A percentile compares a stretch with the other conserved stretches of the same genome.
phyloP scores from a whole-genome alignment of 1,284 basidiomycete species.

The Cutaneotrichosporon curvatum region DNA sequence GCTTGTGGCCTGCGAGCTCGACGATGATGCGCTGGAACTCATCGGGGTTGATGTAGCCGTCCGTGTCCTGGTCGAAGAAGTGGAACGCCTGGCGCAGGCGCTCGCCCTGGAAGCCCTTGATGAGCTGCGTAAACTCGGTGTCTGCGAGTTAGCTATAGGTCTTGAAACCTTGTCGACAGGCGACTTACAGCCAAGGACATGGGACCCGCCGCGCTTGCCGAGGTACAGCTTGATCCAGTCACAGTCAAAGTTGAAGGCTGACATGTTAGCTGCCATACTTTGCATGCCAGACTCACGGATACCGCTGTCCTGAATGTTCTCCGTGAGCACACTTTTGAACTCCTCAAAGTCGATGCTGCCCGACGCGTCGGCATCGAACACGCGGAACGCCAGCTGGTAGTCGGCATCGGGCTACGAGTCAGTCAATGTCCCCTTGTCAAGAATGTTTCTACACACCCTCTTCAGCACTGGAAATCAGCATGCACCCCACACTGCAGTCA shows the following conservation, averaged over 20 bases:
- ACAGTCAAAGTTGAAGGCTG: constrained; percentile 83
- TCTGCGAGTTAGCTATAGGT: constrained; percentile 50
- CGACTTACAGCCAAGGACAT: constrained; percentile 79
- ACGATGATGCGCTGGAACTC: constrained; percentile 89
- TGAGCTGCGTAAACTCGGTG: constrained; percentile 83
- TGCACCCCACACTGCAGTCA: constrained; percentile 3
- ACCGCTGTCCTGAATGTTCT: constrained; percentile 57
- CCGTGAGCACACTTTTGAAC: constrained; percentile 82
- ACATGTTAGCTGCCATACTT: constrained; percentile 2
- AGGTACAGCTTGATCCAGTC: constrained; percentile 93
- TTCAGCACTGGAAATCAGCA: constrained; percentile 33
- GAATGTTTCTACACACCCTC: constrained; percentile 19
- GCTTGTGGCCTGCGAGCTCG: constrained; percentile 89
- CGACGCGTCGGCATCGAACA: constrained; percentile 84
- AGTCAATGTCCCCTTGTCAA: background rate
- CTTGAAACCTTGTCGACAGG: background rate
- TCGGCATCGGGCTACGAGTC: constrained; percentile 70
- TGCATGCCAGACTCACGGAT: constrained; percentile 52
- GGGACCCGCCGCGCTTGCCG: constrained; percentile 77
- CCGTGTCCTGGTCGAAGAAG: constrained; percentile 75
- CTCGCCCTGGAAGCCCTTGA: constrained; percentile 95
- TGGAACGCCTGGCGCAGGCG: constrained; percentile 88
- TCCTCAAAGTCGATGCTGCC: constrained; percentile 85
- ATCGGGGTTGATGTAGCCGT: constrained; percentile 84
- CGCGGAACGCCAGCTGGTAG: constrained; percentile 92